Conservation (phyloP, 768 basidiomycete species). For the Pisolithus marmoratus region DNA sequence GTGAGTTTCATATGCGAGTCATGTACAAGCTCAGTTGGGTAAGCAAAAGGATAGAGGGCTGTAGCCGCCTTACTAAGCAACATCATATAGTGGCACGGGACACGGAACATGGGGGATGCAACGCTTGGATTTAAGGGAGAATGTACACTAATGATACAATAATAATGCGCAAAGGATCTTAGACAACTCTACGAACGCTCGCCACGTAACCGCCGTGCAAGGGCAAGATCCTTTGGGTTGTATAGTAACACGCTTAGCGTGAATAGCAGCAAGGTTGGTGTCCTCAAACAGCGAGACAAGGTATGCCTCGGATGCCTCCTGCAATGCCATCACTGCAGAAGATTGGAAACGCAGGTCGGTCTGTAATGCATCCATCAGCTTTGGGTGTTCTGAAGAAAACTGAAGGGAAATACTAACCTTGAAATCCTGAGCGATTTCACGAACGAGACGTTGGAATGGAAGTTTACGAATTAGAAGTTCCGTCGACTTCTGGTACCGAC, state of each 20-base stretch:
- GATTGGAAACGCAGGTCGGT: conserved; percentile 87
- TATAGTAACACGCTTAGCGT: conserved; percentile 75
- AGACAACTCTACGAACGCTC: conserved; percentile 52
- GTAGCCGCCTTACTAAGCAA: not conserved
- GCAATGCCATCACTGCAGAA: conserved; percentile 80
- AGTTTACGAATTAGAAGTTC: conserved; percentile 84
- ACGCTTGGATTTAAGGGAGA: not conserved
- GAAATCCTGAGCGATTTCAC: conserved; percentile 90
- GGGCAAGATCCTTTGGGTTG: conserved; percentile 78
- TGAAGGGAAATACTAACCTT: conserved; percentile 44
- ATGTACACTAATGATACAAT: conserved; percentile 8
- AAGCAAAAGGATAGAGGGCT: not conserved
- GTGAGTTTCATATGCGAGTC: conserved; percentile 63
- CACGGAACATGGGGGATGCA: not conserved
- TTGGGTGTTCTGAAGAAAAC: not conserved
- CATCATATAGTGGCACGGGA: not conserved
- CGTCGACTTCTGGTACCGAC: conserved; percentile 85
- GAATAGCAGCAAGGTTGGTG: conserved; percentile 75
- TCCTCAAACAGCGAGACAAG: conserved; percentile 77
- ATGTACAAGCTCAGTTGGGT: conserved; percentile 21
- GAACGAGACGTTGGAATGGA: conserved; percentile 85
- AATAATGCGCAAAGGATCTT: conserved; percentile 11
- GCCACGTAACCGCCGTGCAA: conserved; percentile 72
- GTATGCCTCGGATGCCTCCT: conserved; percentile 82
- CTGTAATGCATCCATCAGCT: conserved; percentile 25